A percentile compares a stretch with the other conserved stretches of the same genome.
Evolutionary conservation across 1,139 yeast species (phyloP).

Genomic region (Geotrichum citri-aurantii): DNA sequence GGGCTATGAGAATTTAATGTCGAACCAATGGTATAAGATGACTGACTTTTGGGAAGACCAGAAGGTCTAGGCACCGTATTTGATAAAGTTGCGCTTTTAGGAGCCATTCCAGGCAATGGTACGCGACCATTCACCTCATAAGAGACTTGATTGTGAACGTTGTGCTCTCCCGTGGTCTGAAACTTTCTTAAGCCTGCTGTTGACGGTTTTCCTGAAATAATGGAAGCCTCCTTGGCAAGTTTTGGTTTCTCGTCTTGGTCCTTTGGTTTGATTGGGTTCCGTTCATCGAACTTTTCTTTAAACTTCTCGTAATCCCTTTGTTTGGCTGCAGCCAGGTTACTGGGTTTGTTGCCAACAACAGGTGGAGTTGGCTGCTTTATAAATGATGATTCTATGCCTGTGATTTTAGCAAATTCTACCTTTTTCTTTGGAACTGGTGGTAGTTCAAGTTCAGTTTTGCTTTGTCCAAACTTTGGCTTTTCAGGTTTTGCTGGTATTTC

Average conservation of each 20-base stretch:
- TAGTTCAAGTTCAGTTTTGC: neutral
- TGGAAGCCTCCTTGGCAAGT: neutral
- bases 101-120: constrained; percentile 18
- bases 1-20: constrained; percentile 17
- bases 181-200: constrained; percentile 11
- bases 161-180: constrained; percentile 14
- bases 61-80: neutral
- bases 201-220: constrained; percentile 2
- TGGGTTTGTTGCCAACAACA: constrained; percentile 20
- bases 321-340: constrained; percentile 12
- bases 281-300: constrained; percentile 4
- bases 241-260: neutral
- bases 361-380: constrained; percentile 17
- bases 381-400: neutral
- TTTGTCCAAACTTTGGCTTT: neutral
- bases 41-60: neutral
- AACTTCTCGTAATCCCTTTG: neutral
- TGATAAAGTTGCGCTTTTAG: neutral
- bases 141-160: constrained; percentile 11
- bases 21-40: constrained; percentile 11
- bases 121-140: constrained; percentile 14
- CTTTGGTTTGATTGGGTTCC: constrained; percentile 1
- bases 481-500: constrained; percentile 1
- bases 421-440: neutral
- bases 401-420: neutral